Conservation (phyloP, 2,329 filamentous ascomycete genomes). For the Botrytis medusae region DNA sequence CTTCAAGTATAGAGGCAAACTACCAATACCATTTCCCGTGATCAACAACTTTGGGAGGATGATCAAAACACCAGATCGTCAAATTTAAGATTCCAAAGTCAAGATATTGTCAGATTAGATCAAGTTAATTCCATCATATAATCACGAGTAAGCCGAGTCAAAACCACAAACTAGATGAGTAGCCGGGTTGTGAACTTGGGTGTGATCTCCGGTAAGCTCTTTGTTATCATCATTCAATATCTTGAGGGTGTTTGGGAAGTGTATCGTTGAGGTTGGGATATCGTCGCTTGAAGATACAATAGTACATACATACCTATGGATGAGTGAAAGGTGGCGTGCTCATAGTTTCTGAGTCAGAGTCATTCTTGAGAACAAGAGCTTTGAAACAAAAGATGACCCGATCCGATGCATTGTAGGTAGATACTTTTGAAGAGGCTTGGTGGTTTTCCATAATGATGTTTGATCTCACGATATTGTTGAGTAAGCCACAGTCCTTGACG, state of each 20-base stretch:
- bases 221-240: slow-evolving; percentile 31
- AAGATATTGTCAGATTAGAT: slow-evolving; percentile 26
- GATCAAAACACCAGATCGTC: neutral
- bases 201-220: slow-evolving; percentile 29
- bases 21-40: neutral
- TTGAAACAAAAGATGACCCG: neutral
- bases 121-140: slow-evolving; percentile 23
- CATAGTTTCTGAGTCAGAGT: neutral
- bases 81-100: neutral
- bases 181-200: slow-evolving; percentile 25
- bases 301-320: neutral
- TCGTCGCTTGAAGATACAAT: neutral
- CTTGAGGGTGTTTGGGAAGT: neutral
- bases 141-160: slow-evolving; percentile 19
- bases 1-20: neutral
- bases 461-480: neutral
- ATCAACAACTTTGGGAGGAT: neutral
- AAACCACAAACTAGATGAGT: slow-evolving; percentile 24
- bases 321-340: neutral
- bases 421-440: neutral
- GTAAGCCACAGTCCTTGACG: neutral
- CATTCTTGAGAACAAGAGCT: neutral
- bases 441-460: neutral
- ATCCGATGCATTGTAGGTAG: neutral
- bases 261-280: neutral